A percentile compares a stretch with the other conserved stretches of the same genome.
Conservation (phyloP, 2,329 filamentous ascomycete species). For the Cordyceps fumosorosea region DNA sequence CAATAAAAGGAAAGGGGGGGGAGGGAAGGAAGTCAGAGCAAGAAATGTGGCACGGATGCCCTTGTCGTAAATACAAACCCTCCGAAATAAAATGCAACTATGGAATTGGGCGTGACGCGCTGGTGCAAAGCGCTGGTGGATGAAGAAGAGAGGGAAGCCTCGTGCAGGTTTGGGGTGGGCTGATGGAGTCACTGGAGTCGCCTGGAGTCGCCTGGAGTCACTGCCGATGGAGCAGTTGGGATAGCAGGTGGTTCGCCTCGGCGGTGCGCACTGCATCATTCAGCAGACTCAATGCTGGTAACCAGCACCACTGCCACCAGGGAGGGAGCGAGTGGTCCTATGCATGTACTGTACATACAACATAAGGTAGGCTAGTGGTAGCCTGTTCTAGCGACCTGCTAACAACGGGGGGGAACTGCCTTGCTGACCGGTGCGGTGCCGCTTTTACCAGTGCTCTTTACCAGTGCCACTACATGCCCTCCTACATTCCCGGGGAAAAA, state of each 20-base stretch:
- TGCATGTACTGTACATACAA: no score
- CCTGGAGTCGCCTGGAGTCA: not conserved
- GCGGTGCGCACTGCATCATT: not conserved
- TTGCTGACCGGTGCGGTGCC: not conserved
- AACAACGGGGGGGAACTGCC: not conserved
- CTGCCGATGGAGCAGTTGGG: not conserved
- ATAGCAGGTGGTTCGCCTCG: not conserved
- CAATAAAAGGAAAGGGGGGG: not conserved
- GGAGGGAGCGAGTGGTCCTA: no score
- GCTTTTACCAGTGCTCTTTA: not conserved
- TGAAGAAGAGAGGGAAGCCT: constrained; percentile 11
- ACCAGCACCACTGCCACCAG: no score
- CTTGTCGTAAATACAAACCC: constrained; percentile 3
- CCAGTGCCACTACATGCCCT: no score
- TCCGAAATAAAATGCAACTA: constrained; percentile 2
- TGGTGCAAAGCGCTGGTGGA: constrained; percentile 1
- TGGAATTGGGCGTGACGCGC: constrained; percentile 4
- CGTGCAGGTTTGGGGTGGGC: constrained; percentile 12
- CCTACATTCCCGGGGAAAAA: no score
- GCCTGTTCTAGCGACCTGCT: not conserved
- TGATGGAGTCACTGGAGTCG: constrained; percentile 13
- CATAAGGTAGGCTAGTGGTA: not conserved
- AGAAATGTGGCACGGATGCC: constrained; percentile 2
- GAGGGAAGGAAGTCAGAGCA: not conserved
- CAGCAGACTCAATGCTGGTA: not conserved